Evolutionary conservation across 345 rosid genomes (phyloP).

Genomic region (Ricinus communis): DNA sequence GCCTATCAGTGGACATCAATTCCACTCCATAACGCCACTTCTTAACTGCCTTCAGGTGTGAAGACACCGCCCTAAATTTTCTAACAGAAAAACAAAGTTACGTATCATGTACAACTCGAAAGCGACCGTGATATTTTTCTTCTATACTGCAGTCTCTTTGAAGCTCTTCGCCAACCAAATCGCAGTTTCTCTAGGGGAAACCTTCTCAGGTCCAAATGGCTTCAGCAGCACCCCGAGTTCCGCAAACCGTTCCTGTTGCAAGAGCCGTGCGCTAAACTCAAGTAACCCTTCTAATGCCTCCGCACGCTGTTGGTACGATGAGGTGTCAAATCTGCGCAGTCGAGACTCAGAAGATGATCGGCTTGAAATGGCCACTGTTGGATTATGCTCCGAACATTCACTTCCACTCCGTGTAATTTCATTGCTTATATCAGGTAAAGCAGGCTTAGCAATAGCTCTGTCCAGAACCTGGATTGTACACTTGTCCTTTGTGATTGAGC

Average conservation of each 20-base stretch:
- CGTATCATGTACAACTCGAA: background rate
- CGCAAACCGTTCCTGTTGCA: slow-evolving; percentile 26
- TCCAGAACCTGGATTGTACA: slow-evolving; percentile 27
- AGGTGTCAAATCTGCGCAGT: slow-evolving; percentile 24
- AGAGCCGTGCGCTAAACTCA: slow-evolving; percentile 26
- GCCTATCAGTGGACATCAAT: background rate
- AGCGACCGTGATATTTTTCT: background rate
- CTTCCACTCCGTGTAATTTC: slow-evolving; percentile 15
- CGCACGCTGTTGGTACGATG: slow-evolving; percentile 28
- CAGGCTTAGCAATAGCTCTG: slow-evolving; percentile 8
- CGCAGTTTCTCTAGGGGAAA: slow-evolving; percentile 32
- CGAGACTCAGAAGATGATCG: slow-evolving; percentile 5
- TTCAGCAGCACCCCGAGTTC: slow-evolving; percentile 29
- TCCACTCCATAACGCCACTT: background rate
- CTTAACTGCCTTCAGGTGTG: slow-evolving; percentile 12
- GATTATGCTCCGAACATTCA: slow-evolving; percentile 31
- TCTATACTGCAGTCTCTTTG: slow-evolving; percentile 24
- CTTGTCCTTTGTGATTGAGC: slow-evolving; percentile 32
- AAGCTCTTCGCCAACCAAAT: slow-evolving; percentile 37
- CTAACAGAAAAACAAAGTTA: background rate
- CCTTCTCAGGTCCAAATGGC: slow-evolving; percentile 33
- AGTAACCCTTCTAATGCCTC: slow-evolving; percentile 34
- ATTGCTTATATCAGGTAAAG: background rate
- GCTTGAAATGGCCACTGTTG: slow-evolving; percentile 9
- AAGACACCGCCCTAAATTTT: slow-evolving; percentile 4